These are phyloP conservation scores for Rubia peregrina DNA, from an alignment of 305 asterid species.

Conservation along the genomic window DNA sequence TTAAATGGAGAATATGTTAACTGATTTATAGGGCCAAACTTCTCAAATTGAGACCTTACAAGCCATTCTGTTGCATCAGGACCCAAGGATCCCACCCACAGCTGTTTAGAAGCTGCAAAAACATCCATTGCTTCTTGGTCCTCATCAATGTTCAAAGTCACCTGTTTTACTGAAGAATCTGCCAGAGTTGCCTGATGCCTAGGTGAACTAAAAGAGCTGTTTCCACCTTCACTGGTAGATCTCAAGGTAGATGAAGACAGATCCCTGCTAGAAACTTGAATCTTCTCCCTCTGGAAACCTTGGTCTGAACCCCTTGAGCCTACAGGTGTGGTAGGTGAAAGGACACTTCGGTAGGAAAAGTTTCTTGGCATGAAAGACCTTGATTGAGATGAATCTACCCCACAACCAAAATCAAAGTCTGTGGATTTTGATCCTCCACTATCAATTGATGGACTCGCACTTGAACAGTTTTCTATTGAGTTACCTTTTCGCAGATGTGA, in stretches of 20 bases:
- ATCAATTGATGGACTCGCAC: constrained; percentile 27
- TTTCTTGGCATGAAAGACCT: constrained; percentile 47
- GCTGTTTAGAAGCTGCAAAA: constrained; percentile 77
- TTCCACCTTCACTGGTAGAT: constrained; percentile 39
- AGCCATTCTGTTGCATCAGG: constrained; percentile 73
- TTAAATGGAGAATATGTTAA: constrained; percentile 44
- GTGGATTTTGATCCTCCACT: constrained; percentile 40
- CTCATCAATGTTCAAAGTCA: constrained; percentile 57
- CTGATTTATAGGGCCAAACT: constrained; percentile 68
- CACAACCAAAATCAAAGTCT: constrained; percentile 41
- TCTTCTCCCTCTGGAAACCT: constrained; percentile 48
- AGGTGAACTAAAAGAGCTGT: constrained; percentile 62
- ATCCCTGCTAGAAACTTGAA: constrained; percentile 39
- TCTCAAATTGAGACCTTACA: constrained; percentile 69
- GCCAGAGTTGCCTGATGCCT: constrained; percentile 35
- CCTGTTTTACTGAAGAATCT: constrained; percentile 45
- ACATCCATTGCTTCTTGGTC: constrained; percentile 78
- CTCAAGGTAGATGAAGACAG: constrained; percentile 32
- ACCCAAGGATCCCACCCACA: constrained; percentile 78
- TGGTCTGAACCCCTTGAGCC: constrained; percentile 41
- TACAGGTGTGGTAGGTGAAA: constrained; percentile 57
- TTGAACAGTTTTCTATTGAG: constrained; percentile 23
- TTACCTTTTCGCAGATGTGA: constrained; percentile 32
- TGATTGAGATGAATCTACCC: constrained; percentile 32
- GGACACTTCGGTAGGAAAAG: constrained; percentile 38